Evolutionary conservation across 169 alveolate genomes (phyloP), one percentile per base, ranked within the genome.

Genomic region (Cryptosporidium sp.): DNA sequence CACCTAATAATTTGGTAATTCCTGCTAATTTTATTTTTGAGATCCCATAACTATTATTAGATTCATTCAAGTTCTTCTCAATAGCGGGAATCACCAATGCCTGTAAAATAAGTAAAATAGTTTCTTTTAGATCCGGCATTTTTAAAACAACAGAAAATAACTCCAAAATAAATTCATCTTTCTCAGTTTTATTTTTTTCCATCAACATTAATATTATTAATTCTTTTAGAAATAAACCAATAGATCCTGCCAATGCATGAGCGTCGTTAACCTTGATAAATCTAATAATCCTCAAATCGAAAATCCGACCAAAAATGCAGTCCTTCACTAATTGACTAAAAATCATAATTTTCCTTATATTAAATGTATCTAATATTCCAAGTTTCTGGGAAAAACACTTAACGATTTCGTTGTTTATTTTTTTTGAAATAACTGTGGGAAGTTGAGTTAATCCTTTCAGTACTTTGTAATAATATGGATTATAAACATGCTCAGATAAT

Each of bases 51-150:
- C 16, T 12, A 55, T 73, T 59, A 50, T 33, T 58, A 70, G 45
- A 59, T 59, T 39, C 52, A 29, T n/a, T 12, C 8, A 33, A 23
- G 7, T 26, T 29, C 3, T 51, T 45, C 10, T 65, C 67, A 43
- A 62, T 59, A 21, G 89, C 89, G 89, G 89, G 89, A 41, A 80
- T 21, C 16, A 65, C n/a, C 10, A 58, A 59, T 35, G 26, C 41
- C 16, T 62, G 67, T 45, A 80, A 0, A 4, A 65, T 51, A 39
- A 80, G 62, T 18, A 80, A 39, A 4, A 80, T 39, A 10, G 21
- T 59, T 21, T 80, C 89, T 50, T 62, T 80, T 31, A 80, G 29
- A 43, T 80, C 67, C 3, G 39, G 45, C 75, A 80, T 80, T 33
- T 80, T 26, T 21, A 23, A 39, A 31, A 80, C 10, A 51, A 10